These are phyloP conservation scores for Lactuca sativa DNA, from an alignment of 129 eudicot species.

Conservation along the genomic window DNA sequence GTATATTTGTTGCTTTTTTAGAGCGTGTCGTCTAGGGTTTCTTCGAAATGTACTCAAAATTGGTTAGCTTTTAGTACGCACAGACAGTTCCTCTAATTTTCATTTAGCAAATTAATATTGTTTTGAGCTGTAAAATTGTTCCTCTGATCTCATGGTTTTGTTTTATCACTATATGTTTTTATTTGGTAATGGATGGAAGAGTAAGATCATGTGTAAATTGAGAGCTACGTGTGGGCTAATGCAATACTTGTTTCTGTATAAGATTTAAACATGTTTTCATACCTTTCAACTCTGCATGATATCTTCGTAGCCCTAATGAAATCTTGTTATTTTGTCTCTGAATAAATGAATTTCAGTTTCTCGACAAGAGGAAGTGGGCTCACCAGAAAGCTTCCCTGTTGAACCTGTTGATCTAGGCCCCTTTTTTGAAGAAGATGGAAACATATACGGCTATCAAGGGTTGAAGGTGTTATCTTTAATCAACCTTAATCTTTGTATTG, in stretches of 20 bases:
- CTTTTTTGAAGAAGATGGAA: constrained; percentile 91
- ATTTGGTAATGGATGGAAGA: neutral
- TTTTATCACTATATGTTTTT: neutral
- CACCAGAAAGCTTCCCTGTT: constrained; percentile 57
- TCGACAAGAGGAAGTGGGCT: constrained; percentile 72
- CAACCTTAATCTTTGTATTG: neutral
- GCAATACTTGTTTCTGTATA: neutral
- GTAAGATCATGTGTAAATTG: neutral
- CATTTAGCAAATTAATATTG: neutral
- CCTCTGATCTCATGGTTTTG: neutral
- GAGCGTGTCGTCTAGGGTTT: neutral
- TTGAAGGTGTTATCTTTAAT: constrained; percentile 49
- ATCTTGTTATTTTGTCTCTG: neutral
- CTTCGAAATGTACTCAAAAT: constrained; percentile 3
- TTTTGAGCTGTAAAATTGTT: neutral
- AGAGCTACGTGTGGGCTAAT: neutral
- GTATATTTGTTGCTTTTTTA: neutral
- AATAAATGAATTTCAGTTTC: constrained; percentile 46
- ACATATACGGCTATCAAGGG: constrained; percentile 84
- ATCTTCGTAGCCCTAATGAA: neutral
- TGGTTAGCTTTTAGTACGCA: neutral
- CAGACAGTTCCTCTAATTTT: neutral
- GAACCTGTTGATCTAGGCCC: constrained; percentile 73
- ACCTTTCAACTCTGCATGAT: neutral
- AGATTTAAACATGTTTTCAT: neutral